Conservation (phyloP, 73 alveolate species). For the Paraurostyla sp. region DNA sequence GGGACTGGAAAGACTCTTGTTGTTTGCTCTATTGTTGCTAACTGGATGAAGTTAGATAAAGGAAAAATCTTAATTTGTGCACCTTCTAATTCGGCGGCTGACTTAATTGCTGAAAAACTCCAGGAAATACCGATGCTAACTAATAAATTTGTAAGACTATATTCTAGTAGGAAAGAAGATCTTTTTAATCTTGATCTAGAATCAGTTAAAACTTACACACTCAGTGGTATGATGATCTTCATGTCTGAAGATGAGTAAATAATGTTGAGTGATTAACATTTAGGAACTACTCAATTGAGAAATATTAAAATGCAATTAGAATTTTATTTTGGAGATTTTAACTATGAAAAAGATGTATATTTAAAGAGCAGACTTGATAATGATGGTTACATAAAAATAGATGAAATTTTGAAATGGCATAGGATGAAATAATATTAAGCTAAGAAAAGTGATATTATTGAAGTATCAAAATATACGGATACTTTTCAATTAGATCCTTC, state of each 20-base stretch:
- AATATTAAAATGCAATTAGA: background rate
- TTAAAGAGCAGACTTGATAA: background rate
- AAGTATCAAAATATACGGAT: background rate
- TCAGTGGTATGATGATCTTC: background rate
- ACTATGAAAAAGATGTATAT: background rate
- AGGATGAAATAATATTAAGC: background rate
- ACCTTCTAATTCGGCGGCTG: constrained; percentile 2
- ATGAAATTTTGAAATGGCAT: no score
- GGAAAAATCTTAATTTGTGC: background rate
- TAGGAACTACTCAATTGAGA: background rate
- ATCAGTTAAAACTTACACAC: background rate
- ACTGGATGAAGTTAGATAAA: background rate
- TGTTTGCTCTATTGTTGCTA: background rate
- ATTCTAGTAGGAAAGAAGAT: background rate
- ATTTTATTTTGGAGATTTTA: background rate
- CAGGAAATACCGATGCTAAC: background rate
- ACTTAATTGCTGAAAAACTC: background rate
- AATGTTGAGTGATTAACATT: no score
- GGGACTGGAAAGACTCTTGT: constrained; percentile 6
- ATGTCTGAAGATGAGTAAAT: background rate
- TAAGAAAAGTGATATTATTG: background rate
- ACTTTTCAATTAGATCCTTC: background rate
- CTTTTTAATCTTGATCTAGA: background rate
- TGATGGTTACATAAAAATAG: background rate
- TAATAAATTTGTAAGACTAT: background rate